These are phyloP conservation scores for Pseudogymnoascus sp. DNA, from an alignment of 2,329 filamentous ascomycete species.

Conservation along the genomic window DNA sequence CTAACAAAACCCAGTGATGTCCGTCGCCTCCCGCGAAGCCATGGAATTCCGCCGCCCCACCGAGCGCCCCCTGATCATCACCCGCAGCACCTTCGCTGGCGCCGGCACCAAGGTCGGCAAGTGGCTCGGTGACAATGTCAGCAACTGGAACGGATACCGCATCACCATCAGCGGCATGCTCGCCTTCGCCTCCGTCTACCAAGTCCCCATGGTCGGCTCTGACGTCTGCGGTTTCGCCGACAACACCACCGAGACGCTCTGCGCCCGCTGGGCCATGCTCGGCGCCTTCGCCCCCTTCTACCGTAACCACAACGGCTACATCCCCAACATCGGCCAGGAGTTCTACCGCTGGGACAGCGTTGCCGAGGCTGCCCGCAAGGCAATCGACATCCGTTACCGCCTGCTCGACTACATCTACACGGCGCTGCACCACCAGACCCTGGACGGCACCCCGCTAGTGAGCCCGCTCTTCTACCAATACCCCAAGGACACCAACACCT, in stretches of 20 bases:
- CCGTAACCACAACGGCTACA: slow-evolving; percentile 58
- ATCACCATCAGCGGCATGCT: slow-evolving; percentile 50
- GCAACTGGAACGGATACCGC: slow-evolving; percentile 50
- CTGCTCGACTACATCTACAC: slow-evolving; percentile 78
- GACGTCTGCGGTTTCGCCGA: slow-evolving; percentile 72
- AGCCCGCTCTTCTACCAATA: slow-evolving; percentile 68
- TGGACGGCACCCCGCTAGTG: slow-evolving; percentile 55
- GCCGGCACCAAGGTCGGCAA: slow-evolving; percentile 56
- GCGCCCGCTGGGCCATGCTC: slow-evolving; percentile 65
- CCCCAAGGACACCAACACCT: slow-evolving; percentile 40
- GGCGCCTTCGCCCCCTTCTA: slow-evolving; percentile 70
- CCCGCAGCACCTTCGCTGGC: slow-evolving; percentile 67
- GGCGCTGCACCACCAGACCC: slow-evolving; percentile 50
- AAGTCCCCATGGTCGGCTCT: slow-evolving; percentile 58
- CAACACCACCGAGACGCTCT: slow-evolving; percentile 59
- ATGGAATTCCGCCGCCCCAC: slow-evolving; percentile 58
- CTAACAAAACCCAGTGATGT: slow-evolving; percentile 49
- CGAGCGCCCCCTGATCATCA: slow-evolving; percentile 62
- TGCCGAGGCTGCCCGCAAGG: slow-evolving; percentile 54
- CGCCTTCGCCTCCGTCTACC: slow-evolving; percentile 55
- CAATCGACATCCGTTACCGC: slow-evolving; percentile 64
- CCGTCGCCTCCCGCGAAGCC: slow-evolving; percentile 50
- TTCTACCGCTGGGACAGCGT: slow-evolving; percentile 63
- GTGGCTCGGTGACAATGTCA: slow-evolving; percentile 52
- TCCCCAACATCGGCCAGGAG: slow-evolving; percentile 50